Percentiles rank a stretch among this genome's conserved stretches.
Conservation (phyloP, 1,284 basidiomycete species). For the Malassezia cuniculi region DNA sequence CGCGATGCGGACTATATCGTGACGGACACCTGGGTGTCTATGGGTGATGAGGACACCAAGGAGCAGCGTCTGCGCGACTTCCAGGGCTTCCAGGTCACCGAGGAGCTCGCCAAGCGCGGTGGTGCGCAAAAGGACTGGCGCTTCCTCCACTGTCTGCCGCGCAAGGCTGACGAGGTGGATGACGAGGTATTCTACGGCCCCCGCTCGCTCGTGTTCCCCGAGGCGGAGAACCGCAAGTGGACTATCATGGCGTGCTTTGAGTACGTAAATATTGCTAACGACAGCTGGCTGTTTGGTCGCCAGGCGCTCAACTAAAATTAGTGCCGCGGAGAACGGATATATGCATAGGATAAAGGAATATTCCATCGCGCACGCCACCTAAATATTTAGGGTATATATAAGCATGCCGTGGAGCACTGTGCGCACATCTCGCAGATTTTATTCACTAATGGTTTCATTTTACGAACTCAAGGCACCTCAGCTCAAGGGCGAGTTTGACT, state of each 20-base stretch:
- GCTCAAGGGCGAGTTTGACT: conserved; percentile 33
- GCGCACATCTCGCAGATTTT: no score
- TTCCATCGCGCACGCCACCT: no score
- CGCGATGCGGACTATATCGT: conserved; percentile 80
- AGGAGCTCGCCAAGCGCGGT: conserved; percentile 52
- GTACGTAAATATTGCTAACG: conserved; percentile 9
- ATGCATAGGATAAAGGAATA: no score
- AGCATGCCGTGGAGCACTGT: no score
- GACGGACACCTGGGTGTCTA: conserved; percentile 65
- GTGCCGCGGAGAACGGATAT: no score
- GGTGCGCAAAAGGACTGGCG: conserved; percentile 80
- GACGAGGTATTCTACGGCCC: conserved; percentile 39
- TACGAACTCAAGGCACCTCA: conserved; percentile 40
- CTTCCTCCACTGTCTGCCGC: conserved; percentile 89
- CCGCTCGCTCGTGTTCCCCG: conserved; percentile 41
- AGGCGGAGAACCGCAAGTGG: conserved; percentile 46
- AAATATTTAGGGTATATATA: no score
- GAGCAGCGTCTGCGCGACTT: conserved; percentile 77
- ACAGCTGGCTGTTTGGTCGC: conserved; percentile 30
- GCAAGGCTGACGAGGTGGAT: conserved; percentile 70
- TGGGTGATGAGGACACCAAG: conserved; percentile 95
- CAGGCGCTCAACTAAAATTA: conserved; percentile 14
- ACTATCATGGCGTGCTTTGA: conserved; percentile 44
- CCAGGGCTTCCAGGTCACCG: conserved; percentile 84
- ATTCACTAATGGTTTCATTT: conserved; percentile 41